Evolutionary conservation across 2,329 filamentous ascomycete genomes (phyloP).

Genomic region (Paraphoma sp.): DNA sequence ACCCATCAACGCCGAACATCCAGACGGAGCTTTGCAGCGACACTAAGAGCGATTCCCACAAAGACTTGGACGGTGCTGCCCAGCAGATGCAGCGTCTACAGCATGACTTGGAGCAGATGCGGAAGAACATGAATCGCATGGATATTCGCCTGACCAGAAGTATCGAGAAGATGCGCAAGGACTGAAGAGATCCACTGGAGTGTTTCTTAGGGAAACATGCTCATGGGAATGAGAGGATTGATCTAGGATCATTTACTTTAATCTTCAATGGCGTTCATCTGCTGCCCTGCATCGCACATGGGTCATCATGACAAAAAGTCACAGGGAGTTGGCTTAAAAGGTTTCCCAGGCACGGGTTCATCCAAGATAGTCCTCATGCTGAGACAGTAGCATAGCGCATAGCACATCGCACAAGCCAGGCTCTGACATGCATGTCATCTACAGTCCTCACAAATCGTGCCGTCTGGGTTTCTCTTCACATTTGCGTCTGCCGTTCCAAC

Average conservation of each 20-base stretch:
- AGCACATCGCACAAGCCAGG: background rate
- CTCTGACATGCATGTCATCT: constrained; percentile 15
- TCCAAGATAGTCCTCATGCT: too few species aligned
- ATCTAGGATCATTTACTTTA: background rate
- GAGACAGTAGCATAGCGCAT: background rate
- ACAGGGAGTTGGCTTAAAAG: background rate
- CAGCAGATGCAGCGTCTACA: constrained; percentile 13
- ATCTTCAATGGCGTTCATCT: too few species aligned
- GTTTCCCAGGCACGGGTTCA: too few species aligned
- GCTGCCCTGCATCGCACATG: too few species aligned
- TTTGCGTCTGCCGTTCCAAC: background rate
- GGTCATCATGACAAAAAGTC: too few species aligned
- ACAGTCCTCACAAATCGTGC: constrained; percentile 48
- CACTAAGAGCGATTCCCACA: background rate
- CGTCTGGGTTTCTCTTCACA: constrained; percentile 43
- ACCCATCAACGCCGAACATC: background rate
- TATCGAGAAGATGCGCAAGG: constrained; percentile 14
- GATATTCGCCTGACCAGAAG: constrained; percentile 26
- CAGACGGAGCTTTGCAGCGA: background rate
- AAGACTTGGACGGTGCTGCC: constrained; percentile 1
- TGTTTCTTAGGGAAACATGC: too few species aligned
- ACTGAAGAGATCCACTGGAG: background rate
- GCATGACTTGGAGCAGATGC: constrained; percentile 17
- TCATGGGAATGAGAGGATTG: too few species aligned
- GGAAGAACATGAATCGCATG: constrained; percentile 22